A percentile compares a stretch with the other conserved stretches of the same genome.
These are phyloP conservation scores for Tulasnella calospora DNA, from an alignment of 768 basidiomycete species.

Conservation along the genomic window DNA sequence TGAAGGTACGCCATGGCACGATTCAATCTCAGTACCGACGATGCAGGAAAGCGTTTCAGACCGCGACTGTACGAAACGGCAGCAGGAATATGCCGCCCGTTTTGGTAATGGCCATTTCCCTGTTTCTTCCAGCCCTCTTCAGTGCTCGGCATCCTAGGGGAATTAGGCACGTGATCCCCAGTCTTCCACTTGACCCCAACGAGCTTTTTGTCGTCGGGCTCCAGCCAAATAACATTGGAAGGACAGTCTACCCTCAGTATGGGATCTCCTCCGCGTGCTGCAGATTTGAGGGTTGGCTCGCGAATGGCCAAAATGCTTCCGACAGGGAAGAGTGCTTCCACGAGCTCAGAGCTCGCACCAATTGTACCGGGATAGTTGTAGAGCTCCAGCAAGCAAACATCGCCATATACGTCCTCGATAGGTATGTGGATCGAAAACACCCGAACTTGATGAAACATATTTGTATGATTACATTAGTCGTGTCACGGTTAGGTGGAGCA, in stretches of 20 bases:
- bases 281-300: constrained; percentile 35
- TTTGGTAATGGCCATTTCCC: constrained; percentile 33
- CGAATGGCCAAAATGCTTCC: constrained; percentile 35
- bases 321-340: constrained; percentile 35
- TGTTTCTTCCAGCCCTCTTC: constrained; percentile 31
- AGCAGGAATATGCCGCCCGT: constrained; percentile 33
- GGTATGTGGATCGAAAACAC: constrained; percentile 21
- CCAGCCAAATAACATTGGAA: constrained; percentile 33
- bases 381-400: constrained; percentile 29
- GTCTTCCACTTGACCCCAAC: constrained; percentile 15
- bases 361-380: constrained; percentile 35
- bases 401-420: constrained; percentile 35
- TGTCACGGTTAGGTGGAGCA: too few relatives aligned
- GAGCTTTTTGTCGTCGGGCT: constrained; percentile 26
- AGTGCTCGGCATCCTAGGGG: not conserved
- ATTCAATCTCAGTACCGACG: constrained; percentile 16
- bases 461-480: not conserved
- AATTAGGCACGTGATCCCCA: not conserved
- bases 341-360: constrained; percentile 23
- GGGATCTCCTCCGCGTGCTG: not conserved
- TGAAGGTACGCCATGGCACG: constrained; percentile 10
- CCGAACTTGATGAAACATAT: not conserved
- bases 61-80: constrained; percentile 32
- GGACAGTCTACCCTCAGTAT: constrained; percentile 37
- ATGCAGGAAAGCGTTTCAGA: not conserved